Conservation (phyloP, 2,329 filamentous ascomycete genomes). For the Trichoderma sp. region DNA sequence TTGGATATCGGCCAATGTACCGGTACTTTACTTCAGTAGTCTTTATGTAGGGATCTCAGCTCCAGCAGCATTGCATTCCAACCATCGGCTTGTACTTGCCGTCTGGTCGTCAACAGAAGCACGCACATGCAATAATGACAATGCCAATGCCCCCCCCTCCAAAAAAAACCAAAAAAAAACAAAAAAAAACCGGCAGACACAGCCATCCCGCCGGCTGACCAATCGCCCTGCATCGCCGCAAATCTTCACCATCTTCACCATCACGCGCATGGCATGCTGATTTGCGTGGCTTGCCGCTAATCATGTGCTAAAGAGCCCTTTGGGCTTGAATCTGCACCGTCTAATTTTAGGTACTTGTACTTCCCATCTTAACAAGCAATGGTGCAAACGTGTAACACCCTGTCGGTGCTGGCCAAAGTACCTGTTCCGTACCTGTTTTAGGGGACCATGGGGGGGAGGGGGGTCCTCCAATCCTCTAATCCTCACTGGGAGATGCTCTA, state of each 20-base stretch:
- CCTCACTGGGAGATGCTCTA: neutral
- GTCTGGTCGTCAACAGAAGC: neutral
- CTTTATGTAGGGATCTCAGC: slow-evolving; percentile 3
- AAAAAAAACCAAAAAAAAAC: neutral
- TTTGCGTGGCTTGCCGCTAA: slow-evolving; percentile 9
- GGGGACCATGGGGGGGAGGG: slow-evolving; percentile 8
- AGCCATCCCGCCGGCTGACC: neutral
- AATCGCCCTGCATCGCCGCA: neutral
- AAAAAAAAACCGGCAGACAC: neutral
- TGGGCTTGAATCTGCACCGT: slow-evolving; percentile 6
- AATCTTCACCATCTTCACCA: neutral
- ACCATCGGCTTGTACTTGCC: neutral
- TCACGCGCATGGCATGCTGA: slow-evolving; percentile 1
- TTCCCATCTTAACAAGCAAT: slow-evolving; percentile 2
- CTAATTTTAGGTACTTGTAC: slow-evolving; percentile 18
- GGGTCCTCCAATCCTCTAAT: neutral
- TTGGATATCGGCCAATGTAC: slow-evolving; percentile 8
- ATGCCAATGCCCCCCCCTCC: too few species aligned
- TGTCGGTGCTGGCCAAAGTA: neutral
- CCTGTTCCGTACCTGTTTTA: slow-evolving; percentile 1
- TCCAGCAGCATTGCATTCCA: neutral
- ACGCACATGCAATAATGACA: neutral
- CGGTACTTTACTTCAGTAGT: too few species aligned
- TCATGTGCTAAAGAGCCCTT: slow-evolving; percentile 1
- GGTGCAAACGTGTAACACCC: slow-evolving; percentile 11